phyloP scores from a whole-genome alignment of 352 stramenopile genomes.

The Globisporangium carolinianum region DNA sequence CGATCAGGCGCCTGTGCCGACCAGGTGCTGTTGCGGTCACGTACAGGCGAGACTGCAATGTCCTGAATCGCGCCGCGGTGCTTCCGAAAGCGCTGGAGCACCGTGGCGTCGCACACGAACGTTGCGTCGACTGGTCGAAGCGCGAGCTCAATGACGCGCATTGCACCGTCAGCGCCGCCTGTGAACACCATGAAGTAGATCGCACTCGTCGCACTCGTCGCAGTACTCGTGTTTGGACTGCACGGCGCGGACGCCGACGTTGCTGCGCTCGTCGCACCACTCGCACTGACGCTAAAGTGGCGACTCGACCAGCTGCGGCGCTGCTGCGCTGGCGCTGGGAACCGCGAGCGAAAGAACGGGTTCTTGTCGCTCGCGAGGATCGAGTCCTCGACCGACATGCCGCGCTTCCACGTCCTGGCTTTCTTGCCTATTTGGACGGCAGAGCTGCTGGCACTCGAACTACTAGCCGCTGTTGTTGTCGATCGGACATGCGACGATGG shows the following conservation, averaged over 20 bases:
- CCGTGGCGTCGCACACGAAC: constrained; percentile 33
- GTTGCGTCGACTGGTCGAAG: constrained; percentile 20
- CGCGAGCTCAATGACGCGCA: constrained; percentile 48
- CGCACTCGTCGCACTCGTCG: constrained; percentile 5
- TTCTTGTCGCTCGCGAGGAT: constrained; percentile 49
- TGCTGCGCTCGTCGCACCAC: not conserved
- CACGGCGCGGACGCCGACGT: constrained; percentile 19
- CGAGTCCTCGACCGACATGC: constrained; percentile 20
- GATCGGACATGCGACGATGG: constrained; percentile 1
- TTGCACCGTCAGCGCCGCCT: constrained; percentile 47
- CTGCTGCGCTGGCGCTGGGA: constrained; percentile 21
- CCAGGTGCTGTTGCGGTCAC: constrained; percentile 12
- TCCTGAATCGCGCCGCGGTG: constrained; percentile 58
- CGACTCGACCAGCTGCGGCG: constrained; percentile 27
- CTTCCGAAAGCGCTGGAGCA: constrained; percentile 51
- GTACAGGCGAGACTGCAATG: constrained; percentile 45
- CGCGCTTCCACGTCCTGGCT: constrained; percentile 16
- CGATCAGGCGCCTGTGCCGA: constrained; percentile 34
- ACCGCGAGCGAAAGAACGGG: constrained; percentile 52
- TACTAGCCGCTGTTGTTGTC: not conserved
- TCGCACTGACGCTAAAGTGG: constrained; percentile 20
- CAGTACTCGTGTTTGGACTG: constrained; percentile 9
- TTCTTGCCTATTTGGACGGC: constrained; percentile 7
- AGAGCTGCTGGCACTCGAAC: not conserved
- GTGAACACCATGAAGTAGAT: constrained; percentile 66